A percentile compares a stretch with the other conserved stretches of the same genome.
Conservation (phyloP, 345 rosid genomes). For the Pugionium dolabratum region DNA sequence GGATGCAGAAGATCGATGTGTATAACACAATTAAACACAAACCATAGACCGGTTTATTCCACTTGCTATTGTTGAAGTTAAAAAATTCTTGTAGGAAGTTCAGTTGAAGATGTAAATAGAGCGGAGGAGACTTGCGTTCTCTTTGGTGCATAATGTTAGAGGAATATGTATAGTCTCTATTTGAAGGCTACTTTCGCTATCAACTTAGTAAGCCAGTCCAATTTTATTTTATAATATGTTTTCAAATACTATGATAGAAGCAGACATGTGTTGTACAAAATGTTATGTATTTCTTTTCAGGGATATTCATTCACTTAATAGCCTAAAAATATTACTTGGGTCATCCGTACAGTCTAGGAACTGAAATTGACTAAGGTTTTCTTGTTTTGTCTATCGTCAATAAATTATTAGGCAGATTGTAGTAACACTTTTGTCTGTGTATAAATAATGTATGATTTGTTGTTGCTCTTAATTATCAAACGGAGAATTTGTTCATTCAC, state of each 20-base stretch:
- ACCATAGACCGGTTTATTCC: conserved; percentile 23
- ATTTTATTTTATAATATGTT: conserved; percentile 2
- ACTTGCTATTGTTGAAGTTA: conserved; percentile 24
- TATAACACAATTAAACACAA: conserved; percentile 28
- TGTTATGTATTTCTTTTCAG: neutral
- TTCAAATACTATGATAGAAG: neutral
- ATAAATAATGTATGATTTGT: too few relatives aligned
- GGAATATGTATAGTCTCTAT: conserved; percentile 14
- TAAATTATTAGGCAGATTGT: too few relatives aligned
- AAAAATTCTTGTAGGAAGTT: conserved; percentile 36
- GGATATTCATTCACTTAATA: neutral
- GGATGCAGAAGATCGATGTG: conserved; percentile 17
- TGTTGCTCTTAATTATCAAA: too few relatives aligned
- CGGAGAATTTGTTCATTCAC: too few relatives aligned
- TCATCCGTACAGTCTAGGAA: neutral
- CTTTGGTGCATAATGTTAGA: conserved; percentile 25
- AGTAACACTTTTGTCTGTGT: too few relatives aligned
- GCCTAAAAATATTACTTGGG: neutral
- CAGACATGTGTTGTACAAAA: neutral
- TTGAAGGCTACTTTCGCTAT: conserved; percentile 10
- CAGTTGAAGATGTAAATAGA: conserved; percentile 38
- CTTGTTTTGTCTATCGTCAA: too few relatives aligned
- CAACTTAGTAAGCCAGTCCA: conserved; percentile 13
- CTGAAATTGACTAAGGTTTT: too few relatives aligned
- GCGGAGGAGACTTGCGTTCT: conserved; percentile 7